Evolutionary conservation across 2,329 filamentous ascomycete genomes (phyloP).

Genomic region (Ophiostoma sp.): DNA sequence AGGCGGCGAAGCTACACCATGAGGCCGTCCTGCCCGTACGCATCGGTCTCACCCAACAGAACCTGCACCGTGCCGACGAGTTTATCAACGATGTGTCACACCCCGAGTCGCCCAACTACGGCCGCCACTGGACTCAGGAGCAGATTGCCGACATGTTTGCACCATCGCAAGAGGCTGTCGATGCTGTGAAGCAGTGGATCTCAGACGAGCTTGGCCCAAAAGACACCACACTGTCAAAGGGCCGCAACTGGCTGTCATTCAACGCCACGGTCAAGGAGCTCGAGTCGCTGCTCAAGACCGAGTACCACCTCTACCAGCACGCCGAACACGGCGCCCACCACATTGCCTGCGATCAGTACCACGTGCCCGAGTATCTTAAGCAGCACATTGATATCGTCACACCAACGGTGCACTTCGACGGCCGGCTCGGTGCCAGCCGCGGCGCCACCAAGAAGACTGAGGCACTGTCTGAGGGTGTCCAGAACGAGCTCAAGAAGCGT

Average conservation of each 20-base stretch:
- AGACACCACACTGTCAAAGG: slow-evolving; percentile 46
- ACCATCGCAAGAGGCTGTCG: slow-evolving; percentile 41
- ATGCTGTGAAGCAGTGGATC: slow-evolving; percentile 51
- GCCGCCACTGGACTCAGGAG: slow-evolving; percentile 43
- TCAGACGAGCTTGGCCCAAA: slow-evolving; percentile 38
- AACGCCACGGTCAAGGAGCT: slow-evolving; percentile 49
- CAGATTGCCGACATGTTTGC: slow-evolving; percentile 42
- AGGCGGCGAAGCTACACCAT: slow-evolving; percentile 27
- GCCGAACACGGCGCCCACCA: slow-evolving; percentile 33
- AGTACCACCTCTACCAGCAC: slow-evolving; percentile 49
- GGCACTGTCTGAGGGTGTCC: slow-evolving; percentile 27
- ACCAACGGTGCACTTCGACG: slow-evolving; percentile 38
- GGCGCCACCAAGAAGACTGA: slow-evolving; percentile 26
- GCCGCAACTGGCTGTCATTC: slow-evolving; percentile 50
- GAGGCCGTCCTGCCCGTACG: slow-evolving; percentile 34
- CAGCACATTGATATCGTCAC: slow-evolving; percentile 40
- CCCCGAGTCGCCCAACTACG: slow-evolving; percentile 42
- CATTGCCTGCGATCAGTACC: slow-evolving; percentile 40
- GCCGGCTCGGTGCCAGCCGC: slow-evolving; percentile 29
- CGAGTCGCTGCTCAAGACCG: slow-evolving; percentile 47
- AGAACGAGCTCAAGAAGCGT: slow-evolving; percentile 30
- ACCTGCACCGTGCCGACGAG: slow-evolving; percentile 42
- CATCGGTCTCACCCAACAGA: slow-evolving; percentile 43
- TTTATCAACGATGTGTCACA: slow-evolving; percentile 41
- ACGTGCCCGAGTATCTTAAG: slow-evolving; percentile 35